Evolutionary conservation across 2,329 filamentous ascomycete genomes (phyloP).

Genomic region (Colletotrichum tropicale): DNA sequence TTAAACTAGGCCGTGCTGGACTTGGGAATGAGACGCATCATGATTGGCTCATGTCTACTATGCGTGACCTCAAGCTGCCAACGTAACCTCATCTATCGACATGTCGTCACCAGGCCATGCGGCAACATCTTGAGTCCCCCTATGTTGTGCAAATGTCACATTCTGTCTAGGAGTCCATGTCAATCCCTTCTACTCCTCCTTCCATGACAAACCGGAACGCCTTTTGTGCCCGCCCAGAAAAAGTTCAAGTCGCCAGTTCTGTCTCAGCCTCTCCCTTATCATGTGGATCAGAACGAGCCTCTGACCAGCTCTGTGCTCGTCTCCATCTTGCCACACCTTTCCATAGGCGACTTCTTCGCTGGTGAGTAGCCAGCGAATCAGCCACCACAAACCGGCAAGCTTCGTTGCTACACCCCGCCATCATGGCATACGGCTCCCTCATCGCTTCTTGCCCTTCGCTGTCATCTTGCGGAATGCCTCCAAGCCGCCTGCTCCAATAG

Average conservation of each 20-base stretch:
- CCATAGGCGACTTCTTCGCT: neutral
- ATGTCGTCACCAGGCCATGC: neutral
- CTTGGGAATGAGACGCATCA: neutral
- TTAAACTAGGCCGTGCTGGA: neutral
- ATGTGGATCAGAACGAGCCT: neutral
- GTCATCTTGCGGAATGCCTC: conserved; percentile 72
- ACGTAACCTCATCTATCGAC: neutral
- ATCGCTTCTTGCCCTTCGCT: conserved; percentile 62
- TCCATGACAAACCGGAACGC: conserved; percentile 5
- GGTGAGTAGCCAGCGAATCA: neutral
- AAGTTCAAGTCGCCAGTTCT: neutral
- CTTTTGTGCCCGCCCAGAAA: conserved; percentile 4
- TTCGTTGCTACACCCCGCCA: neutral
- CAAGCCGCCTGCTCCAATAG: conserved; percentile 66
- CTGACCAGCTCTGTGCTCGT: neutral
- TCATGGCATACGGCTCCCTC: neutral
- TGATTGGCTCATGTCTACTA: neutral
- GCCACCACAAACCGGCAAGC: neutral
- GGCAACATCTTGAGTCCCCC: neutral
- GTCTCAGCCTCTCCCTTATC: neutral
- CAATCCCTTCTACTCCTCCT: neutral
- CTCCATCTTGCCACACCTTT: neutral
- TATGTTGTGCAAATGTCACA: neutral
- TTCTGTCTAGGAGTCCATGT: neutral
- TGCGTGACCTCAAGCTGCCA: neutral